Evolutionary conservation across 345 rosid genomes (phyloP), one percentile per base, ranked within the genome.

Genomic region (Bruguiera gymnorhiza): DNA sequence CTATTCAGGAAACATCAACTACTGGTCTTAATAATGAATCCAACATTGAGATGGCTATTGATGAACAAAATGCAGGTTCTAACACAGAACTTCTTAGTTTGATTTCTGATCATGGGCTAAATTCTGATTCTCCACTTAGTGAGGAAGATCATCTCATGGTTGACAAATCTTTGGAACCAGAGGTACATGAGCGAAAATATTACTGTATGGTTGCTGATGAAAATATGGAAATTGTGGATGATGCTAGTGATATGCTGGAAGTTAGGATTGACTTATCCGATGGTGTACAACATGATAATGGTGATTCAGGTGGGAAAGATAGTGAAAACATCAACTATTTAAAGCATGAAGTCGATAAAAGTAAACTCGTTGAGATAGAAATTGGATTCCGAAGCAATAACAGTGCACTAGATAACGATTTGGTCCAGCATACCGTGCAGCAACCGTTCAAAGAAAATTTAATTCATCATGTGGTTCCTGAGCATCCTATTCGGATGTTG

Each of bases 1-100:
- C 93, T 20, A 85, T 87, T 66, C 83, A 77, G 36, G 86, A 88
- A 66, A 83, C 80, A 66, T 74, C 83, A 20, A 36, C 78, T 62
- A 6, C 68, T 37, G 76, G 66, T 50, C 81, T 67, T 51, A 66
- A 75, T 68, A 70, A 54, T 73, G 80, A 76, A 75, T 64, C 67
- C 31, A 60, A 59, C 72, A 78, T 68, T 71, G 71, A 58, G 32
- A 66, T 64, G 21, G 13, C 61, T 60, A 61, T 73, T 32, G 82
- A 73, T 74, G 71, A 78, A 72, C 74, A 60, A 21, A 72, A 75
- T 67, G 48, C 30, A 32, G 74, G 59, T 67, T 67, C 81, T 65
- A 66, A 68, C 65, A 26, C 70, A 27, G 82, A 72, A 55, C 62
- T 74, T 69, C 84, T 69, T 51, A 66, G 75, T 65, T 77, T 83